Conservation (phyloP, 176 grass and related monocot genomes). For the Musa schizocarpa region DNA sequence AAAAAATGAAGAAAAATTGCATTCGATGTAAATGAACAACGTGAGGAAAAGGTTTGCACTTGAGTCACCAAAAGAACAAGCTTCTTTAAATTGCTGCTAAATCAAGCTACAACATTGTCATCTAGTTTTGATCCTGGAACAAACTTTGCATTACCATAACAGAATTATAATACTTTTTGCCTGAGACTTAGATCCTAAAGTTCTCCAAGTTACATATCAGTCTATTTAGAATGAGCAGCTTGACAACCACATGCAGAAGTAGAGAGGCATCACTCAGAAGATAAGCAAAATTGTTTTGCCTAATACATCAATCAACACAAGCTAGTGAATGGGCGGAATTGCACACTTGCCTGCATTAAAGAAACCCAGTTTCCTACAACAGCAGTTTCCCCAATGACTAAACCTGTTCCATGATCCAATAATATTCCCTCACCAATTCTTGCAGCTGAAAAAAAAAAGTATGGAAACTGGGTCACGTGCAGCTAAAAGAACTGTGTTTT, state of each 20-base stretch:
- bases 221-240: not conserved
- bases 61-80: too few relatives aligned
- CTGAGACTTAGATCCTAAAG: not conserved
- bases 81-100: too few relatives aligned
- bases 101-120: not conserved
- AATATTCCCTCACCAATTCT: conserved; percentile 91
- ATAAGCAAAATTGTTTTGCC: not conserved
- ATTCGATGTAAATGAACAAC: too few relatives aligned
- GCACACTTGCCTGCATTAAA: conserved; percentile 73
- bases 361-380: conserved; percentile 98
- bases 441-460: conserved; percentile 46
- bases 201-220: not conserved
- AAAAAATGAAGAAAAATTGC: too few relatives aligned
- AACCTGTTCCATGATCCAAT: conserved; percentile 94
- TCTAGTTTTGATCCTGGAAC: not conserved
- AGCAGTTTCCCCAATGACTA: conserved; percentile 98
- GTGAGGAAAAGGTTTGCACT: too few relatives aligned
- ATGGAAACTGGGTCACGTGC: too few relatives aligned
- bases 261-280: not conserved
- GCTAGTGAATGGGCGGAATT: conserved; percentile 4
- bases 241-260: not conserved
- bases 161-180: not conserved
- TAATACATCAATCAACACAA: not conserved
- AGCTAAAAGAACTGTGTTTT: too few relatives aligned
- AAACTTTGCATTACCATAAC: not conserved